Base-by-base conservation (phyloP, 805 yeast species). In the Metschnikowia proteae region DNA sequence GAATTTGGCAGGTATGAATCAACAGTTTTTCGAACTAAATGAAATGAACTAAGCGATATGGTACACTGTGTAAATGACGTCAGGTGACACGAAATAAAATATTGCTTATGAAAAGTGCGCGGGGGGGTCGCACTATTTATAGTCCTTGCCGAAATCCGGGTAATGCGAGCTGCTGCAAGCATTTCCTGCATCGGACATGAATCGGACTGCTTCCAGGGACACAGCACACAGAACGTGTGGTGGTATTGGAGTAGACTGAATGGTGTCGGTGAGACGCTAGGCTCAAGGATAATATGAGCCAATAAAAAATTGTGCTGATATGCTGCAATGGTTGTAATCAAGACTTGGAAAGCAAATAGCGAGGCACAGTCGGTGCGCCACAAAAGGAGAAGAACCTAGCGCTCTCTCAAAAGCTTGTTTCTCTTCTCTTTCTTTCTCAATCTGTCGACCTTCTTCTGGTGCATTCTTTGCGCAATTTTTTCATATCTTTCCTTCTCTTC, bases 401-500 rank as follows among this genome's bases (percentile, higher is more conserved):
- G 96, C 63, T 91, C 98, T 65, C 84, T 89, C 65, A 91, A 82
- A 61, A 90, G 74, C 72, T 92, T 92, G 73, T 91, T 92, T 71
- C 98, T 84, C 85, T 92, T 92, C 65, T 92, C 99, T 63, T 86
- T 83, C 74, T 86, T 84, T 71, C 86, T 84, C 71, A 92, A 65
- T 69, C 99, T 81, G 55, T 90, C 98, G 36, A 90, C 87, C 74
- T 82, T 86, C 83, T 90, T 91, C 38, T 86, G 86, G 64, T 89
- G 92, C 96, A 92, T 88, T 68, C 86, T 88, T 48, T 80, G 78
- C 9, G 96, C 94, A 63, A 92, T 65, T 62, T 75, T 75, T 61
- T 86, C 96, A 62, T 83, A 88, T 60, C 99, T 80, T 65, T 92
- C 97, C 67, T 81, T 82, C 67, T 92, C 99, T 49, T 79, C 97